Conservation (phyloP, 257 asterid species). For the Petunia secreta region DNA sequence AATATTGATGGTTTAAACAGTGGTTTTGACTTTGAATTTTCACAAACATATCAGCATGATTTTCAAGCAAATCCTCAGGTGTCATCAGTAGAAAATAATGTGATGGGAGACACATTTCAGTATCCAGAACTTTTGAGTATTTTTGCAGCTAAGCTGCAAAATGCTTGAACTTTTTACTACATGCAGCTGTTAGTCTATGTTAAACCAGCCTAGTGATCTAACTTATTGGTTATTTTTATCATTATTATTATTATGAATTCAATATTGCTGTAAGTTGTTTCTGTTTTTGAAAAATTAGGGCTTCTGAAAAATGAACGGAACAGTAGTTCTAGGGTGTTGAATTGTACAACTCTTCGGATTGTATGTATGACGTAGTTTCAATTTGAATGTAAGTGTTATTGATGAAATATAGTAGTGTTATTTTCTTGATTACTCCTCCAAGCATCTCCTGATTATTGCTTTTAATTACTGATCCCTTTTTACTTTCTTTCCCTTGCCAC, state of each 20-base stretch:
- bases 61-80: conserved; percentile 23
- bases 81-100: conserved; percentile 27
- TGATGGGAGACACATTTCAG: conserved; percentile 33
- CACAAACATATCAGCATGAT: conserved; percentile 28
- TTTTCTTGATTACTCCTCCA: too few species aligned
- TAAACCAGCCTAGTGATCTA: background rate
- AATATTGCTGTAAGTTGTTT: too few species aligned
- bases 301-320: too few species aligned
- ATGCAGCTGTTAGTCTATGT: background rate
- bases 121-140: conserved; percentile 34
- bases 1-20: conserved; percentile 32
- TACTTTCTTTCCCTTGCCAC: too few species aligned
- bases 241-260: background rate
- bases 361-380: too few species aligned
- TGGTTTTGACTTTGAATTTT: conserved; percentile 26
- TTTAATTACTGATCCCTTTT: too few species aligned
- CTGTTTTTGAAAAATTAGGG: too few species aligned
- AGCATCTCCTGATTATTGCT: too few species aligned
- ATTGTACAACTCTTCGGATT: too few species aligned
- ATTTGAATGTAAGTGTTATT: too few species aligned
- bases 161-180: conserved; percentile 32
- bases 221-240: background rate
- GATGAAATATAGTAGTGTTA: too few species aligned
- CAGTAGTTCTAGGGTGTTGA: too few species aligned
- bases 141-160: conserved; percentile 40